Conservation (phyloP, 1,139 yeast genomes). For the Pichia sp. region DNA sequence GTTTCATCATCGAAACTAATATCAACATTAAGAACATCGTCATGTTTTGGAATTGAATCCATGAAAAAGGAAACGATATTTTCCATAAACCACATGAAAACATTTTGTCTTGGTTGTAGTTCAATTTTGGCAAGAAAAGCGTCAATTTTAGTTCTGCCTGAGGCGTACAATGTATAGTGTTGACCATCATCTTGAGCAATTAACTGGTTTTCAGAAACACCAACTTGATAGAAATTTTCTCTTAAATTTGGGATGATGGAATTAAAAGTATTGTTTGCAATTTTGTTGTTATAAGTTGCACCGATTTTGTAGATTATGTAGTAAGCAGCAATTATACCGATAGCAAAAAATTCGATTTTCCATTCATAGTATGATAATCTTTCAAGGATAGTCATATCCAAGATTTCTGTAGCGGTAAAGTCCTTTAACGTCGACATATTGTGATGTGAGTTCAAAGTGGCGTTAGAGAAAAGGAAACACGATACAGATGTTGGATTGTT, state of each 20-base stretch:
- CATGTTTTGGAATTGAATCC: conserved; percentile 42
- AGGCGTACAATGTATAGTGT: conserved; percentile 70
- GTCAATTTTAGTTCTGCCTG: conserved; percentile 78
- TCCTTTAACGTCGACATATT: conserved; percentile 7
- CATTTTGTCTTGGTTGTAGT: conserved; percentile 75
- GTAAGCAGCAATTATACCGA: conserved; percentile 44
- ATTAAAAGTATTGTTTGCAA: conserved; percentile 50
- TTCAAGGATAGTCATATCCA: conserved; percentile 41
- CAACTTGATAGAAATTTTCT: conserved; percentile 74
- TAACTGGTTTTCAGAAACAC: conserved; percentile 46
- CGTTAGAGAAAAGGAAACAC: no score
- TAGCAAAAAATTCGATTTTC: conserved; percentile 60
- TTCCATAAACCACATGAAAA: conserved; percentile 58
- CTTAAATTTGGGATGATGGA: conserved; percentile 42
- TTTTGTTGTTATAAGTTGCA: conserved; percentile 46
- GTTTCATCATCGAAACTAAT: conserved; percentile 54
- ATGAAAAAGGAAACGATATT: conserved; percentile 49
- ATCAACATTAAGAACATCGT: conserved; percentile 55
- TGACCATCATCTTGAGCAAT: conserved; percentile 66
- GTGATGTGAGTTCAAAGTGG: no score
- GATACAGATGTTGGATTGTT: background rate
- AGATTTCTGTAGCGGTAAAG: conserved; percentile 43
- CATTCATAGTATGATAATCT: conserved; percentile 59
- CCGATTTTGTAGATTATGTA: conserved; percentile 51
- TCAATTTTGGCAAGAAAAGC: conserved; percentile 55